Conservation (phyloP, 2,329 filamentous ascomycete genomes). For the Clarireedia paspali region DNA sequence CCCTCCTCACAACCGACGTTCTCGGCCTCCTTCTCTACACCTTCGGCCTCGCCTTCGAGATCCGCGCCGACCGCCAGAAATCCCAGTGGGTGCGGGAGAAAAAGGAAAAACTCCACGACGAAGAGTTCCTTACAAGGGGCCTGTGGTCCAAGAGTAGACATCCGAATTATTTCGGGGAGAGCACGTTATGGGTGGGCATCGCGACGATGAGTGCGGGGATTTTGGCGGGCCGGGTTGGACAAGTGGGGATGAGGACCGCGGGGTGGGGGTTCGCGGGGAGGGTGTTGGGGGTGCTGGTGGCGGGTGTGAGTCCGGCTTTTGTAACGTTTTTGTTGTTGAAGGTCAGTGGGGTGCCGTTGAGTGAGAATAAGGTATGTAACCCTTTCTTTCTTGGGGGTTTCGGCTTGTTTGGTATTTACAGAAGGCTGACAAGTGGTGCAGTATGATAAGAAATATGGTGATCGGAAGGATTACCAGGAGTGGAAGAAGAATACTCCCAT, state of each 20-base stretch:
- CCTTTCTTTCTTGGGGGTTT: too few species aligned
- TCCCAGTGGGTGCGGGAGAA: constrained; percentile 52
- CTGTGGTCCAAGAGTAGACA: constrained; percentile 55
- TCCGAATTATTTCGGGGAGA: constrained; percentile 69
- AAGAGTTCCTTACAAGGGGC: constrained; percentile 57
- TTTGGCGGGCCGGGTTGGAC: constrained; percentile 45
- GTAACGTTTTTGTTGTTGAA: constrained; percentile 55
- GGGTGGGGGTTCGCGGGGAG: constrained; percentile 35
- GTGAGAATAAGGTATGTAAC: constrained; percentile 45
- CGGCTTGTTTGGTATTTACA: not conserved
- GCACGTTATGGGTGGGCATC: constrained; percentile 61
- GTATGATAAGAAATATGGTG: constrained; percentile 57
- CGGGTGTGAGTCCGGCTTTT: constrained; percentile 52
- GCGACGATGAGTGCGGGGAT: constrained; percentile 51
- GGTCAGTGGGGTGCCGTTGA: constrained; percentile 57
- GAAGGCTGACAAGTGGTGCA: not conserved
- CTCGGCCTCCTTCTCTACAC: constrained; percentile 50
- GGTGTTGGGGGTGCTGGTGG: constrained; percentile 35
- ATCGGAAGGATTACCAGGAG: constrained; percentile 56
- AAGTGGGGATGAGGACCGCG: constrained; percentile 48
- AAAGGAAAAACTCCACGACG: constrained; percentile 56
- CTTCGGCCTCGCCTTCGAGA: constrained; percentile 53
- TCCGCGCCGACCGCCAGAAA: constrained; percentile 58
- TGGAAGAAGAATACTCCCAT: constrained; percentile 62
- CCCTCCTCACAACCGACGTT: constrained; percentile 43